Base-by-base conservation (phyloP, 2,329 filamentous ascomycete species). In the Parastagonospora avenae region DNA sequence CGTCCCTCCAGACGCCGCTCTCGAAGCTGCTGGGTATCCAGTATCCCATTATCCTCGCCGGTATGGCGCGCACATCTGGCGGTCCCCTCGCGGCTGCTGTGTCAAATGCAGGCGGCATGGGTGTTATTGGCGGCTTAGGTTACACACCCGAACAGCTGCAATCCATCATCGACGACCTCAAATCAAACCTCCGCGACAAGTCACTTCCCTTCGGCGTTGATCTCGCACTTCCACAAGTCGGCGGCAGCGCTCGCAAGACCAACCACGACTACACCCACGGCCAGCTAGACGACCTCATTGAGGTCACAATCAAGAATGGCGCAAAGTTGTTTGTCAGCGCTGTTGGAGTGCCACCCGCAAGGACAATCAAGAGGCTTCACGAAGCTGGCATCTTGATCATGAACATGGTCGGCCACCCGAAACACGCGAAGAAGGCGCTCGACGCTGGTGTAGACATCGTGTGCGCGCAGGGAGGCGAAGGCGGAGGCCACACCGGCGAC, bases 401-500 rank as follows among this genome's bases (percentile, higher is more conserved):
- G 92, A 97, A 97, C 74, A 97, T 97, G 92, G 92, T 97, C 15
- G 93, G 93, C 0, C 90, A 92, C 64, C 92, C 93, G 2, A 91
- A 89, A 71, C 93, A 97, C 73, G 92, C 92, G 1, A 84, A 88
- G 71, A 97, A 97, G 77, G 92, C 92, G 2, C 79, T 97, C 4
- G 85, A 91, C 42, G 84, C 88, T 0, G 93, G 93, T 37, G 91
- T 96, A 8, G 93, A 97, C 75, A 87, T 97, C 58, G 83, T 97
- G 5, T 96, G 92, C 71, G 87, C 92, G 2, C 93, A 97, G 77
- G 93, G 93, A 40, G 91, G 91, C 44, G 93, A 97, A 74, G 93
- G 92, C 1, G 93, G 93, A 14, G 93, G 92, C 0, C 93, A 97
- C 76, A 97, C 93, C 1, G 92, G 92, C 28, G 88, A 94, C 54